Percentiles rank a stretch among this genome's conserved stretches.
Evolutionary conservation across 2,329 filamentous ascomycete species (phyloP).

Genomic region (Myriosclerotinia duriaeana): DNA sequence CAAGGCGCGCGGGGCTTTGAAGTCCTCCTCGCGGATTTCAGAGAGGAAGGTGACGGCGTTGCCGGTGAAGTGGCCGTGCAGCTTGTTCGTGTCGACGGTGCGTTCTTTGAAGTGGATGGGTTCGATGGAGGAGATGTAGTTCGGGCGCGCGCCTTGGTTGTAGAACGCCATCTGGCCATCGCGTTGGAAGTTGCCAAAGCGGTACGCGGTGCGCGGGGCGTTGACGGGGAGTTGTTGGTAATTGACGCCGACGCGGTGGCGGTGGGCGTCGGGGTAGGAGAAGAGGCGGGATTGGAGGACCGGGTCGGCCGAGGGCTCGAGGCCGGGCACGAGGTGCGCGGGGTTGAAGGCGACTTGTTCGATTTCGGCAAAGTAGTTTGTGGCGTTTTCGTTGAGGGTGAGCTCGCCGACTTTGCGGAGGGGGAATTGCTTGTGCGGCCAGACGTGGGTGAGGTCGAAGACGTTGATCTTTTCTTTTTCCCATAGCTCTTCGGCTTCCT

Average conservation of each 20-base stretch:
- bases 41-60: constrained; percentile 49
- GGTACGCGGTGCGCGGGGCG: constrained; percentile 30
- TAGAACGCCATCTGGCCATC: constrained; percentile 42
- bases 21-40: constrained; percentile 42
- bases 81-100: constrained; percentile 44
- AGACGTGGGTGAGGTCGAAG: constrained; percentile 56
- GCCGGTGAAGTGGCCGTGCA: constrained; percentile 51
- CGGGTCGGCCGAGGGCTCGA: constrained; percentile 66
- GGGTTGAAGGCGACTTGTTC: constrained; percentile 69
- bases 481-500: constrained; percentile 50
- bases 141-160: constrained; percentile 52
- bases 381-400: constrained; percentile 50
- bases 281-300: constrained; percentile 67
- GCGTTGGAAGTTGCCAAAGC: constrained; percentile 41
- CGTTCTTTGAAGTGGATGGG: constrained; percentile 39
- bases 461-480: constrained; percentile 46
- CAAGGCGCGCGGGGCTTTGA: constrained; percentile 39
- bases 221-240: constrained; percentile 56
- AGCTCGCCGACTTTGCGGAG: constrained; percentile 52
- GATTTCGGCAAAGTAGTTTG: constrained; percentile 63
- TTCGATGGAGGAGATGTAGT: constrained; percentile 44
- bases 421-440: constrained; percentile 50
- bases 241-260: constrained; percentile 56
- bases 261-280: constrained; percentile 65
- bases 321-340: constrained; percentile 62